Conservation (phyloP, 2,329 filamentous ascomycete species). For the Chaetomium globosum region DNA sequence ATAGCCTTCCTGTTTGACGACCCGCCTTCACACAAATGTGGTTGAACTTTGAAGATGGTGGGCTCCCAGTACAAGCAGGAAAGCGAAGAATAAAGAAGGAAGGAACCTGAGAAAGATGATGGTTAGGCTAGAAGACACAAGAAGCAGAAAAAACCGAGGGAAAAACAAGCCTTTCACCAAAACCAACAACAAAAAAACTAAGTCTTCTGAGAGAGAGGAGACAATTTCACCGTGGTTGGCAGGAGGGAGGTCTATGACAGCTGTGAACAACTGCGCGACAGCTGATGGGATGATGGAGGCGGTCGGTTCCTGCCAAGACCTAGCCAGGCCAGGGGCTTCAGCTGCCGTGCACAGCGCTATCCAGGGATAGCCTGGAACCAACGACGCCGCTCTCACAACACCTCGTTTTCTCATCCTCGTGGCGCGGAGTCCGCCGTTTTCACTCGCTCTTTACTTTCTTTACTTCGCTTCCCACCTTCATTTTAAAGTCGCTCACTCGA, state of each 20-base stretch:
- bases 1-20: too few species aligned
- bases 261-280: background rate
- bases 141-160: too few species aligned
- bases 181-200: too few species aligned
- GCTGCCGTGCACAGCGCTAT: conserved; percentile 13
- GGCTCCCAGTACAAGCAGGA: too few species aligned
- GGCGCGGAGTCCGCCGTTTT: conserved; percentile 14
- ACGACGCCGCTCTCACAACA: conserved; percentile 17
- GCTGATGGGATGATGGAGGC: background rate
- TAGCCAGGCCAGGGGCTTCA: background rate
- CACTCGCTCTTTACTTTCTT: conserved; percentile 21
- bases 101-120: too few species aligned
- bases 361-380: conserved; percentile 19
- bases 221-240: background rate
- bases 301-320: conserved; percentile 10
- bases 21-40: too few species aligned
- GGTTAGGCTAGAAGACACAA: too few species aligned
- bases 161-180: too few species aligned
- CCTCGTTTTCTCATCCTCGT: conserved; percentile 8
- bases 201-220: too few species aligned
- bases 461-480: conserved; percentile 14
- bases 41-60: too few species aligned
- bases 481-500: conserved; percentile 11
- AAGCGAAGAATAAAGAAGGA: too few species aligned
- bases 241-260: background rate